These are phyloP conservation scores for Halophytophthora batemanensis DNA, from an alignment of 352 stramenopile species.

Conservation along the genomic window DNA sequence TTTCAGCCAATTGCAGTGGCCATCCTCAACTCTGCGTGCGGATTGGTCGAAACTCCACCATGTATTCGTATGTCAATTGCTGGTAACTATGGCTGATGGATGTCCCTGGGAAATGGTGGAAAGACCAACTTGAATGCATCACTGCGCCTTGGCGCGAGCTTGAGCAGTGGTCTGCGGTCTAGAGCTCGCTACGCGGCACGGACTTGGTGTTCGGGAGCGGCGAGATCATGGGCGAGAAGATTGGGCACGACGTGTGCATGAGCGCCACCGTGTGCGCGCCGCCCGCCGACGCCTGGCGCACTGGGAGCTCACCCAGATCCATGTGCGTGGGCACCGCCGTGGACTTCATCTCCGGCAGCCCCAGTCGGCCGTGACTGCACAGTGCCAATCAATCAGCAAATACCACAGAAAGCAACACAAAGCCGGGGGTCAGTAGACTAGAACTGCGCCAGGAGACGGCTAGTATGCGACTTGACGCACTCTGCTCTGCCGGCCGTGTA, in stretches of 20 bases:
- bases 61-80: too few relatives aligned
- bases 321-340: constrained; percentile 47
- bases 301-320: constrained; percentile 49
- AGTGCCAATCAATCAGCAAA: constrained; percentile 1
- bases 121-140: too few relatives aligned
- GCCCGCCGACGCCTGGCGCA: constrained; percentile 68
- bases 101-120: too few relatives aligned
- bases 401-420: too few relatives aligned
- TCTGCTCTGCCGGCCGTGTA: constrained; percentile 83
- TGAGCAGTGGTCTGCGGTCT: constrained; percentile 1
- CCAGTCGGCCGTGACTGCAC: constrained; percentile 64
- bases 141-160: neutral
- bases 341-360: constrained; percentile 52
- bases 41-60: too few relatives aligned
- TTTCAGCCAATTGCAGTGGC: too few relatives aligned
- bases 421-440: constrained; percentile 2
- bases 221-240: constrained; percentile 62
- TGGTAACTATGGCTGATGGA: too few relatives aligned
- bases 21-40: too few relatives aligned
- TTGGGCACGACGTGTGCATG: constrained; percentile 54
- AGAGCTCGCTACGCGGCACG: constrained; percentile 27
- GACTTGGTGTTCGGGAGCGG: constrained; percentile 27
- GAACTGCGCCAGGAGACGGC: neutral
- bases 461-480: constrained; percentile 37
- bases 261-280: constrained; percentile 73